phyloP scores from a whole-genome alignment of 495 filamentous ascomycete genomes.

The Thozetella sp. region DNA sequence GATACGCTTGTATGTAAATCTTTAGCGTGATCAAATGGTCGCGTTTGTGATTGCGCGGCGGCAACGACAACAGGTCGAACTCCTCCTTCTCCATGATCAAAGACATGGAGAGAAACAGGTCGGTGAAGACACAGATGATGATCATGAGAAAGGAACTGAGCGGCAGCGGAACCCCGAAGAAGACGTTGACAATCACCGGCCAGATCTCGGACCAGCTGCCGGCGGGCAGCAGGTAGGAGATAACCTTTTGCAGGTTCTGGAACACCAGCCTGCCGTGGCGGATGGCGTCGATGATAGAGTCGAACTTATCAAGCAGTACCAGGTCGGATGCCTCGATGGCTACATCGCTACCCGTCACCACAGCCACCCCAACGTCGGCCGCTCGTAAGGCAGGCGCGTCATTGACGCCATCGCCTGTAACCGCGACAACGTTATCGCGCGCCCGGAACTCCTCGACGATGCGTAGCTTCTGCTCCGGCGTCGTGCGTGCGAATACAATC shows the following conservation, averaged over 20 bases:
- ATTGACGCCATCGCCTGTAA: constrained; percentile 85
- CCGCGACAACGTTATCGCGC: constrained; percentile 73
- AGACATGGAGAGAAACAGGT: no score
- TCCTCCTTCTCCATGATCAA: constrained; percentile 34
- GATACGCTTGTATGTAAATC: constrained; percentile 51
- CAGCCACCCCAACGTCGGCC: constrained; percentile 84
- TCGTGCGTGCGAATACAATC: constrained; percentile 81
- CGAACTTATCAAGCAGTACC: constrained; percentile 84
- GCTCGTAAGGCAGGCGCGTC: constrained; percentile 80
- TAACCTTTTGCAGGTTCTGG: no score
- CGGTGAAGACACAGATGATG: no score
- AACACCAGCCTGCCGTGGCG: no score
- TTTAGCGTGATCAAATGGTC: constrained; percentile 48
- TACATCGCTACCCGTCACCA: constrained; percentile 85
- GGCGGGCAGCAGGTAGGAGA: no score
- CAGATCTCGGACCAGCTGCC: no score
- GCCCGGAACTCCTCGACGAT: constrained; percentile 68
- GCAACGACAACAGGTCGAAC: constrained; percentile 27
- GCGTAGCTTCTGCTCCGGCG: constrained; percentile 79
- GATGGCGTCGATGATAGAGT: constrained; percentile 76
- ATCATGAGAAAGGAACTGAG: no score
- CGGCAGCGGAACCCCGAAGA: no score
- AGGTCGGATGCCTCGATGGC: constrained; percentile 87
- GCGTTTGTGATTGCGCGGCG: constrained; percentile 23
- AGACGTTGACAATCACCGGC: no score